phyloP scores from a whole-genome alignment of 2,329 filamentous ascomycete genomes.

The Chalara sp. region DNA sequence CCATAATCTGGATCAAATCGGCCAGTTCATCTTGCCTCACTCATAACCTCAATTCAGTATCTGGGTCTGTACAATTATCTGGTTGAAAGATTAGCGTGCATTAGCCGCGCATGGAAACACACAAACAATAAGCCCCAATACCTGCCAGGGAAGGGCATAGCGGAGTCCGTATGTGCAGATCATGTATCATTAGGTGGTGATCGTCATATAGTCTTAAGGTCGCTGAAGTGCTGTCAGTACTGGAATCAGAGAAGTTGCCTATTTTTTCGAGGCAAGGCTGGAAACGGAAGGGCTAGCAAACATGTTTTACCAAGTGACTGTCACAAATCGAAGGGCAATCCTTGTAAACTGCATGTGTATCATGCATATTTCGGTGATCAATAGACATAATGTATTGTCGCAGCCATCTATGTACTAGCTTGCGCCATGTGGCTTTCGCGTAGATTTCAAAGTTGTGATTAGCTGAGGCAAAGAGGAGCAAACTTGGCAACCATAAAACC shows the following conservation, averaged over 20 bases:
- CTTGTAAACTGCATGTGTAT: not conserved
- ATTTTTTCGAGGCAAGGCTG: not conserved
- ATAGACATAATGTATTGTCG: not conserved
- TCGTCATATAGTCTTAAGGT: not conserved
- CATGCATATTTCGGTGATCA: conserved; percentile 2
- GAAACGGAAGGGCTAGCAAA: not conserved
- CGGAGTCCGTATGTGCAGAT: not conserved
- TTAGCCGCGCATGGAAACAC: not conserved
- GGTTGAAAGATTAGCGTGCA: not conserved
- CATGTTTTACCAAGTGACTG: not conserved
- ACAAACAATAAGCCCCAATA: too few species aligned
- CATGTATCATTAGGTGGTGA: not conserved
- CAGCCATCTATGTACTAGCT: too few species aligned
- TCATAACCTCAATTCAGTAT: not conserved
- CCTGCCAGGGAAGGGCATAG: not conserved
- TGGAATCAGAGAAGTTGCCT: not conserved
- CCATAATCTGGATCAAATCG: not conserved
- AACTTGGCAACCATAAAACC: too few species aligned
- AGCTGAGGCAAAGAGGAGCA: too few species aligned
- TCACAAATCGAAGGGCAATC: not conserved
- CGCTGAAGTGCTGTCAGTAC: not conserved
- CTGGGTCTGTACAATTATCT: not conserved
- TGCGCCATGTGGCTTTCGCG: too few species aligned
- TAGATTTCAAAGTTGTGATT: too few species aligned
- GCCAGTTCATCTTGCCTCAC: not conserved